phyloP scores from a whole-genome alignment of 345 rosid species.

The Euphorbia tirucalli region DNA sequence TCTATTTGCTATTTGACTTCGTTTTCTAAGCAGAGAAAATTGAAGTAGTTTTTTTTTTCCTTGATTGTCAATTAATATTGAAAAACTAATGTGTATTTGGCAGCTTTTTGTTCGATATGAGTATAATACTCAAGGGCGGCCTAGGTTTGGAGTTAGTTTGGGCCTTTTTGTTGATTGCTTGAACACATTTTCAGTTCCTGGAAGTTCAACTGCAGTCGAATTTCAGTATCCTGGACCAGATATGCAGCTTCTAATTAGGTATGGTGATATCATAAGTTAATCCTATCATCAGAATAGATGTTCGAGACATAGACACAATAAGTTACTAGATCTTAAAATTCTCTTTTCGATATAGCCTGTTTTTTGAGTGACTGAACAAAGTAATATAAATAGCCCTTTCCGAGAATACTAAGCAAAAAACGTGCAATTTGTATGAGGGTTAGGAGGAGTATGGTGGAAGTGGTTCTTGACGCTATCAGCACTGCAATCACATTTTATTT shows the following conservation, averaged over 20 bases:
- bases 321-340: neutral
- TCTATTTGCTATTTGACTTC: neutral
- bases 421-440: neutral
- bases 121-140: conserved; percentile 66
- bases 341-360: neutral
- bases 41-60: neutral
- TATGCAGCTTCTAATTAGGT: conserved; percentile 95
- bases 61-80: neutral
- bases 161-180: conserved; percentile 88
- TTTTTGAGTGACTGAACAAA: neutral
- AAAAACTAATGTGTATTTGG: neutral
- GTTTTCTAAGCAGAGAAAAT: neutral
- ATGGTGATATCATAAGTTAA: conserved; percentile 14
- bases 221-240: conserved; percentile 93
- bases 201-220: conserved; percentile 62
- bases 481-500: neutral
- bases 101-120: conserved; percentile 74
- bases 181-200: conserved; percentile 84
- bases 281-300: neutral
- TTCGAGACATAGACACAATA: neutral
- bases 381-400: neutral
- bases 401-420: neutral
- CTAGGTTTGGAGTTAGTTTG: conserved; percentile 80
- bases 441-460: neutral
- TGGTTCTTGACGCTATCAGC: neutral